Conservation (phyloP, 345 rosid species). For the Nasturtium officinale region DNA sequence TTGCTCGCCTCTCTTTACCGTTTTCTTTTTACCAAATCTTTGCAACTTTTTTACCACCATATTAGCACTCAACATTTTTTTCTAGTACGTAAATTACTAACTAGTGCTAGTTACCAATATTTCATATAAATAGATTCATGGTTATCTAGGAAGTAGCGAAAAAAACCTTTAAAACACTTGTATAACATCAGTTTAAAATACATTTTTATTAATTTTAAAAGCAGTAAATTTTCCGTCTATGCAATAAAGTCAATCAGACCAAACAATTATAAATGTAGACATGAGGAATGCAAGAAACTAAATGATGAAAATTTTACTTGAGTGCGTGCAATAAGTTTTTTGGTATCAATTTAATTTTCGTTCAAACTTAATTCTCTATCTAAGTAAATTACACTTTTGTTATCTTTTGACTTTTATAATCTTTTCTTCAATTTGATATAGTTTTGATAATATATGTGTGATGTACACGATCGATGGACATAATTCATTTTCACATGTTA, state of each 20-base stretch:
- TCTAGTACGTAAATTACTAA: not conserved
- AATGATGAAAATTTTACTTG: slow-evolving; percentile 19
- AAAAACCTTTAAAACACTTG: too few relatives aligned
- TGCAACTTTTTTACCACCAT: not conserved
- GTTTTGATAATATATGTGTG: not conserved
- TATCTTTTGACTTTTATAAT: slow-evolving; percentile 17
- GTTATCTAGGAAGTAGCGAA: not conserved
- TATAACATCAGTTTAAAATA: not conserved
- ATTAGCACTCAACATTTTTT: not conserved
- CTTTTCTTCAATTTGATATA: not conserved
- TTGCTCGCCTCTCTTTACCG: too few relatives aligned
- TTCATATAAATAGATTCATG: not conserved
- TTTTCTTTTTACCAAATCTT: too few relatives aligned
- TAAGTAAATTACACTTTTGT: slow-evolving; percentile 2
- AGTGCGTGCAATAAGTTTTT: slow-evolving; percentile 38
- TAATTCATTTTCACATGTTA: not conserved
- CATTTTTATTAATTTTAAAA: not conserved
- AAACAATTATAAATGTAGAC: slow-evolving; percentile 17
- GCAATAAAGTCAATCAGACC: slow-evolving; percentile 23
- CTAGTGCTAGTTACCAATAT: not conserved
- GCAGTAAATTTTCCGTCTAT: not conserved
- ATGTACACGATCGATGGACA: not conserved
- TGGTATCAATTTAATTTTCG: not conserved
- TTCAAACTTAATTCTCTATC: not conserved
- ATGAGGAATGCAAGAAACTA: slow-evolving; percentile 24